These are phyloP conservation scores for Pleurostoma richardsiae DNA, from an alignment of 2,329 filamentous ascomycete species.

Conservation along the genomic window DNA sequence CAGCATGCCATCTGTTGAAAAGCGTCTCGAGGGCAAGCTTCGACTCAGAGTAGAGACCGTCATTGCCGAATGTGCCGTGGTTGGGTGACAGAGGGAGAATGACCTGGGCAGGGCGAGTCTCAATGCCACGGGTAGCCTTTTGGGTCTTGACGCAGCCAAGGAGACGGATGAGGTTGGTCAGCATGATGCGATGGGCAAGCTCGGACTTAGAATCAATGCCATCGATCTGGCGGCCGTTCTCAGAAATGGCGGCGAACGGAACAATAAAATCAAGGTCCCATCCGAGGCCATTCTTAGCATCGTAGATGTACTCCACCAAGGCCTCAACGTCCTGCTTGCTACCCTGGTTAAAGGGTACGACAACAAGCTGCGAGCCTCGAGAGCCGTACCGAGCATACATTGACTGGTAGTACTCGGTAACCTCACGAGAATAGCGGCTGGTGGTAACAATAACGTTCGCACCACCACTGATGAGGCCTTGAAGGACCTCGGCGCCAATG, in stretches of 20 bases:
- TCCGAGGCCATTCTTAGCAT: constrained; percentile 89
- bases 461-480: constrained; percentile 92
- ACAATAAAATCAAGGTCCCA: constrained; percentile 98
- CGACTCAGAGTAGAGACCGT: constrained; percentile 96
- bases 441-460: constrained; percentile 97
- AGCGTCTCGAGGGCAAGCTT: constrained; percentile 96
- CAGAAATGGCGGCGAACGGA: constrained; percentile 94
- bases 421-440: constrained; percentile 91
- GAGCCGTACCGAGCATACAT: constrained; percentile 96
- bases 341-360: constrained; percentile 98
- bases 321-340: constrained; percentile 98
- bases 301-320: constrained; percentile 93
- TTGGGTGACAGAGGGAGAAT: constrained; percentile 95
- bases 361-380: constrained; percentile 91
- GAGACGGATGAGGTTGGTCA: constrained; percentile 92
- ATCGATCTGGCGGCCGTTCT: constrained; percentile 97
- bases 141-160: constrained; percentile 86
- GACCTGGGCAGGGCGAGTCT: constrained; percentile 94
- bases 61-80: constrained; percentile 96
- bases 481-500: constrained; percentile 93
- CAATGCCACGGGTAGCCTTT: constrained; percentile 81
- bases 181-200: constrained; percentile 96
- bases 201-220: constrained; percentile 96
- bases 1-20: constrained; percentile 97
- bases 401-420: constrained; percentile 98